Percentiles rank a stretch among this genome's conserved stretches.
phyloP scores from a whole-genome alignment of 2,329 filamentous ascomycete genomes.

The Fusarium siculi region DNA sequence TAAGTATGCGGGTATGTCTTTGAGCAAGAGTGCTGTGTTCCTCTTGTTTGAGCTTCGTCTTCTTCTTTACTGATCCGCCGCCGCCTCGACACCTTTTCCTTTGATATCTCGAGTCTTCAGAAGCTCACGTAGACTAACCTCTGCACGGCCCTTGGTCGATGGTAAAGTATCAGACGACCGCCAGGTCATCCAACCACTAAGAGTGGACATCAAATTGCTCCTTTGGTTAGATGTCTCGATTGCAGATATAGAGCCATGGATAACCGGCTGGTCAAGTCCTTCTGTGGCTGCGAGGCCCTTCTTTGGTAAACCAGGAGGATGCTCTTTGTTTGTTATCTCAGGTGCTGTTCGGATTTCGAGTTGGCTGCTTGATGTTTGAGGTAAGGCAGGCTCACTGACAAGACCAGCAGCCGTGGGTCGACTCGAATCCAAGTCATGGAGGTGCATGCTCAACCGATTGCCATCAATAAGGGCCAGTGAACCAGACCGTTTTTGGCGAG shows the following conservation, averaged over 20 bases:
- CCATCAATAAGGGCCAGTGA: conserved; percentile 53
- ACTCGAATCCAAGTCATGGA: conserved; percentile 45
- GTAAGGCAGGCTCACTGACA: conserved; percentile 65
- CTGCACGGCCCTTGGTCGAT: conserved; percentile 59
- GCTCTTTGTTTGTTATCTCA: conserved; percentile 42
- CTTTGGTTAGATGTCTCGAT: conserved; percentile 38
- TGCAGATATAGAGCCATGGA: conserved; percentile 45
- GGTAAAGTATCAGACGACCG: conserved; percentile 39
- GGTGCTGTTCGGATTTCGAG: conserved; percentile 57
- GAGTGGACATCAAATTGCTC: conserved; percentile 50
- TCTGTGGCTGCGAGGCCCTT: conserved; percentile 32
- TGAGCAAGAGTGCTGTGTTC: conserved; percentile 43
- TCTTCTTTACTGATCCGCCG: conserved; percentile 9
- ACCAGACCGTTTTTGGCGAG: conserved; percentile 44
- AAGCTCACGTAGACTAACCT: conserved; percentile 65
- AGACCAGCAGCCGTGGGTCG: conserved; percentile 55
- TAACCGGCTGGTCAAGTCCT: conserved; percentile 42
- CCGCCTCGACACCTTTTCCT: conserved; percentile 48
- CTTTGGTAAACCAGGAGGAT: conserved; percentile 19
- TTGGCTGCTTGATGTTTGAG: conserved; percentile 65
- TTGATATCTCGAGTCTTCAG: conserved; percentile 54
- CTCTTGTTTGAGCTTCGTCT: conserved; percentile 29
- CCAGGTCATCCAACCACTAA: conserved; percentile 61
- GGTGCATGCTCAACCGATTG: conserved; percentile 48
- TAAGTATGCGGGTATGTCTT: neutral